A percentile compares a stretch with the other conserved stretches of the same genome.
Conservation (phyloP, 2,329 filamentous ascomycete genomes). For the Metarhizium robertsii region DNA sequence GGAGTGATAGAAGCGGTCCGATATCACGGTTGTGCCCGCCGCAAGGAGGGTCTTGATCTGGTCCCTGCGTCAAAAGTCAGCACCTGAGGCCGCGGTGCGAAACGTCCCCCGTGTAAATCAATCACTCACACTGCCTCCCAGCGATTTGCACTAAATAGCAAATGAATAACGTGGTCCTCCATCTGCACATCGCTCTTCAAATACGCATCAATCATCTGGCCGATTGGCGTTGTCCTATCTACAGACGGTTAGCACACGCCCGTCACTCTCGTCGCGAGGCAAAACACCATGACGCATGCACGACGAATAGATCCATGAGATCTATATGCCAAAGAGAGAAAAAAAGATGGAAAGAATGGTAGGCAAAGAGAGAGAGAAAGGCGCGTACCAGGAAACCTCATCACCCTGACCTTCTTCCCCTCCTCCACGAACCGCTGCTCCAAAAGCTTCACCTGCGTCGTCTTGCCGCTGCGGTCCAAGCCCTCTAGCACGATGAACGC, state of each 20-base stretch:
- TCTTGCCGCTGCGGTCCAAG: conserved; percentile 84
- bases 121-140: conserved; percentile 61
- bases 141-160: conserved; percentile 83
- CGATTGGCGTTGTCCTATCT: conserved; percentile 80
- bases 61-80: conserved; percentile 24
- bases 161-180: conserved; percentile 82
- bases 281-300: not conserved
- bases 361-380: not conserved
- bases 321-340: too few species aligned
- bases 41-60: conserved; percentile 45
- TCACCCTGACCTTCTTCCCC: conserved; percentile 39
- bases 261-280: not conserved
- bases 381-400: conserved; percentile 48
- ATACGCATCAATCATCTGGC: conserved; percentile 78
- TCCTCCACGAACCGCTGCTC: conserved; percentile 41
- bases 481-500: conserved; percentile 80
- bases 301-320: not conserved
- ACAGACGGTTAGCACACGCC: not conserved
- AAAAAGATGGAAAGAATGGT: too few species aligned
- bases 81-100: too few species aligned
- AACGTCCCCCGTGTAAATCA: not conserved
- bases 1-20: conserved; percentile 92
- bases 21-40: conserved; percentile 64
- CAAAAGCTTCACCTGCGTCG: conserved; percentile 72
- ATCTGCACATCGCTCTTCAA: conserved; percentile 62